phyloP scores from a whole-genome alignment of 306 rosid genomes.

The Fagus sylvatica region DNA sequence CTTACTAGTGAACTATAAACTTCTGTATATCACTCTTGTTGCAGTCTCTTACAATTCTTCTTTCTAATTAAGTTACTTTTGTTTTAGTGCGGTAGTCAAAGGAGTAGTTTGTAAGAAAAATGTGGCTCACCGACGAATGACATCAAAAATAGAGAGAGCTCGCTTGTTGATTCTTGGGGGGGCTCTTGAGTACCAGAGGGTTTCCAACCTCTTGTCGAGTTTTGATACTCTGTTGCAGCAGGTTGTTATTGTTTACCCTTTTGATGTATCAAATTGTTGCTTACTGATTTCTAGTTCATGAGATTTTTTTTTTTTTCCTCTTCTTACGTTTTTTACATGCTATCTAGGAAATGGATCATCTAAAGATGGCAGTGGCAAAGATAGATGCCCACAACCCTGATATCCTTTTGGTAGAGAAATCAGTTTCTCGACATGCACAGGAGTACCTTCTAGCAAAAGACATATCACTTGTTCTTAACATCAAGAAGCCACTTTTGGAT shows the following conservation, averaged over 20 bases:
- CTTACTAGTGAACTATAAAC: conserved; percentile 15
- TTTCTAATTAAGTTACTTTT: conserved; percentile 33
- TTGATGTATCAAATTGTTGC: conserved; percentile 20
- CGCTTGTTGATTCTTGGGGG: conserved; percentile 90
- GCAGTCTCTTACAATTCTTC: conserved; percentile 17
- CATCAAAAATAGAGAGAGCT: conserved; percentile 72
- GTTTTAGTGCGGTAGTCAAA: conserved; percentile 72
- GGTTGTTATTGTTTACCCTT: conserved; percentile 55
- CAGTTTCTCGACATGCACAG: conserved; percentile 94
- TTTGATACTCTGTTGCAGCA: conserved; percentile 97
- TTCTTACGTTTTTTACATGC: conserved; percentile 17
- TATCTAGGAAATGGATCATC: conserved; percentile 92
- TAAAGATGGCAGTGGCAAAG: conserved; percentile 98
- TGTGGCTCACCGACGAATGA: conserved; percentile 93
- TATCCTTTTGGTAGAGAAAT: conserved; percentile 91
- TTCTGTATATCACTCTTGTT: conserved; percentile 12
- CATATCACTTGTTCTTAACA: conserved; percentile 86
- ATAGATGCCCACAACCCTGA: conserved; percentile 77
- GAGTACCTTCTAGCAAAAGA: conserved; percentile 88
- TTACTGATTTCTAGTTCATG: conserved; percentile 26
- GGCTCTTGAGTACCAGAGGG: conserved; percentile 98
- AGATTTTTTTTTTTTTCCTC: conserved; percentile 9
- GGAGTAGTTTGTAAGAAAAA: conserved; percentile 96
- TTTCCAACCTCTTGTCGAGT: conserved; percentile 79
- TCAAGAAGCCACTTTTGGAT: conserved; percentile 87